Evolutionary conservation across 495 filamentous ascomycete species (phyloP), one percentile per base, ranked within the genome.

Genomic region (Penicillium lagena): DNA sequence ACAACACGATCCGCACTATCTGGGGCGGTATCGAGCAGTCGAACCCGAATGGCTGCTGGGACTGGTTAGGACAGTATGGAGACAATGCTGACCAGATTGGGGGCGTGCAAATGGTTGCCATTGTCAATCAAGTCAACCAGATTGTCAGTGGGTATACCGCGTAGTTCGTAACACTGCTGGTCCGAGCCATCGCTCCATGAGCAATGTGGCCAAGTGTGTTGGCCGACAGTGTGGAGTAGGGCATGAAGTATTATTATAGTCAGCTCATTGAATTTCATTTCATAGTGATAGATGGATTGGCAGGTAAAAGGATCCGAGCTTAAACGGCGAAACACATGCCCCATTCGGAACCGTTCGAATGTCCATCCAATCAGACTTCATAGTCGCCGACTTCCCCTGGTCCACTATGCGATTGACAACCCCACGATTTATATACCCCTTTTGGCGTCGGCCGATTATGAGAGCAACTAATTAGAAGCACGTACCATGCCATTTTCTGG

Each of bases 401-500:
- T 22, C 22, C 22, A 22, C 22, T 22, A 22, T 22, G 22, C 22
- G 22, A 22, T 22, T 22, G 22, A n/a, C n/a, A 13, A 9, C 30
- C 30, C 12, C 40, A 51, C 48, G 48, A 51, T 46, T 43, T 30
- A 48, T 40, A 51, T 50, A 47, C 47, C 37, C 39, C 51, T 45
- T 55, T 50, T 41, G 41, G 4, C 2, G 22, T 22, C 22, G 4
- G 22, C 22, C 22, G 22, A 22, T 22, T 22, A 22, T 22, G 22
- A 22, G 2, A 4, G 4, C 22, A 22, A 22, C 22, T 6, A 4
- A 0, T 22, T 4, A 22, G 22, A 42, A 22, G 17, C 40, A n/a
- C 30, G 12, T 6, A 40, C 14, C 2, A 59, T 59, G 53, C 56
- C 56, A 22, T 56, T 49, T 28, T 51, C 56, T n/a, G 56, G 56